Percentiles rank a stretch among this genome's conserved stretches.
Conservation (phyloP, 2,329 filamentous ascomycete species). For the Fusarium neocosmosporiellum region DNA sequence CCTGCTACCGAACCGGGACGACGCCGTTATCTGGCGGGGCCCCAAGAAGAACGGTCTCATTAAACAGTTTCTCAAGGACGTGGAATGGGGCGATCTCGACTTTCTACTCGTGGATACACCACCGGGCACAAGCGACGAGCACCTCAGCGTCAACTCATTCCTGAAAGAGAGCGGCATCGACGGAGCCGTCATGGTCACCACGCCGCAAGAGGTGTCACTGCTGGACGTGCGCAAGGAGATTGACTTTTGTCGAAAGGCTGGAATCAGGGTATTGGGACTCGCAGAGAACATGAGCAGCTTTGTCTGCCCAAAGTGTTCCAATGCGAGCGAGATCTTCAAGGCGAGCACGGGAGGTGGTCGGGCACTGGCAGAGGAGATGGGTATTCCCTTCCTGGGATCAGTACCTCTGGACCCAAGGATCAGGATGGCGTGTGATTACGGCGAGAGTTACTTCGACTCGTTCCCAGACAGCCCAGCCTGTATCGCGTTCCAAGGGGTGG, state of each 20-base stretch:
- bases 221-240: slow-evolving; percentile 97
- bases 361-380: slow-evolving; percentile 84
- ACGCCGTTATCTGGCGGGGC: slow-evolving; percentile 96
- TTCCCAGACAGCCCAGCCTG: slow-evolving; percentile 95
- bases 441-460: slow-evolving; percentile 95
- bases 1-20: slow-evolving; percentile 93
- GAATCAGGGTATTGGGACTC: slow-evolving; percentile 86
- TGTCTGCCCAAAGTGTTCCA: slow-evolving; percentile 91
- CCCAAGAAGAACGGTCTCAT: slow-evolving; percentile 99
- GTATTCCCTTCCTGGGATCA: slow-evolving; percentile 86
- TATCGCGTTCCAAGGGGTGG: slow-evolving; percentile 81
- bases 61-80: slow-evolving; percentile 97
- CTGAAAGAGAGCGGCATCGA: slow-evolving; percentile 92
- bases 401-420: slow-evolving; percentile 95
- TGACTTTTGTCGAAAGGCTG: slow-evolving; percentile 95
- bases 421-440: slow-evolving; percentile 95
- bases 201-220: slow-evolving; percentile 92
- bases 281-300: slow-evolving; percentile 99
- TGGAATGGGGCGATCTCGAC: slow-evolving; percentile 96
- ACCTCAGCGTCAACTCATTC: slow-evolving; percentile 92
- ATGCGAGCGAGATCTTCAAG: slow-evolving; percentile 86
- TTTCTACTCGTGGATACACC: slow-evolving; percentile 95
- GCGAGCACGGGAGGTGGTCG: slow-evolving; percentile 90
- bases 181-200: slow-evolving; percentile 92
- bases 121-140: slow-evolving; percentile 94